These are phyloP conservation scores for Flaveria sonorensis DNA, from an alignment of 129 eudicot genomes.

Conservation along the genomic window DNA sequence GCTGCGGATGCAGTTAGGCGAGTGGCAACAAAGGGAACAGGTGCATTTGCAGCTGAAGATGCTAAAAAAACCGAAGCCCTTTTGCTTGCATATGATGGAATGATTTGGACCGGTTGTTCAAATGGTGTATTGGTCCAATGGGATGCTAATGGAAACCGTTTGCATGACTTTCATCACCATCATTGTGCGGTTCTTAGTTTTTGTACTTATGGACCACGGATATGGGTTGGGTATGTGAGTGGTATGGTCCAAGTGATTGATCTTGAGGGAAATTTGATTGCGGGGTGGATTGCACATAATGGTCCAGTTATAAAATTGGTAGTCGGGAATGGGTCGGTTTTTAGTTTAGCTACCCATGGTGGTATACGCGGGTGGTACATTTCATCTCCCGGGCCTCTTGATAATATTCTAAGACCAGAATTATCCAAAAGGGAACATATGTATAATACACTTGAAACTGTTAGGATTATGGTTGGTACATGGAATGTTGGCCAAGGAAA, in stretches of 20 bases:
- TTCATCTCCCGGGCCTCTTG: constrained; percentile 86
- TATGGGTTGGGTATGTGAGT: constrained; percentile 92
- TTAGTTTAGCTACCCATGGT: constrained; percentile 92
- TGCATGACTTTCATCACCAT: constrained; percentile 77
- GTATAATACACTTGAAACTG: constrained; percentile 68
- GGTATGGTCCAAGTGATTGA: constrained; percentile 85
- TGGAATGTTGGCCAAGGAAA: constrained; percentile 98
- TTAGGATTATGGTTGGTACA: constrained; percentile 75
- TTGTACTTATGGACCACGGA: constrained; percentile 71
- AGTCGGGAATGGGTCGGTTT: constrained; percentile 61
- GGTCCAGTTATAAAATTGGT: constrained; percentile 84
- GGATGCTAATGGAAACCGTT: constrained; percentile 91
- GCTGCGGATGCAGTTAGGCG: constrained; percentile 99
- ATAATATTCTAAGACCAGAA: constrained; percentile 59
- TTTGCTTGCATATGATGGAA: constrained; percentile 74
- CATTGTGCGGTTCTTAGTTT: constrained; percentile 79
- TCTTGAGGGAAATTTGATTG: constrained; percentile 70
- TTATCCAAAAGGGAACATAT: constrained; percentile 61
- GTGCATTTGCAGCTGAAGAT: constrained; percentile 78
- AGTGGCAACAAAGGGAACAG: constrained; percentile 86
- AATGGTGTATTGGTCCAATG: constrained; percentile 83
- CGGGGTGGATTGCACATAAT: constrained; percentile 88
- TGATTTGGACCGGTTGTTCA: constrained; percentile 89
- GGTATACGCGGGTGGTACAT: constrained; percentile 98
- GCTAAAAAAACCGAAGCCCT: constrained; percentile 86